Evolutionary conservation across 805 yeast genomes (phyloP), one percentile per base, ranked within the genome.

Genomic region (Candida argentea): DNA sequence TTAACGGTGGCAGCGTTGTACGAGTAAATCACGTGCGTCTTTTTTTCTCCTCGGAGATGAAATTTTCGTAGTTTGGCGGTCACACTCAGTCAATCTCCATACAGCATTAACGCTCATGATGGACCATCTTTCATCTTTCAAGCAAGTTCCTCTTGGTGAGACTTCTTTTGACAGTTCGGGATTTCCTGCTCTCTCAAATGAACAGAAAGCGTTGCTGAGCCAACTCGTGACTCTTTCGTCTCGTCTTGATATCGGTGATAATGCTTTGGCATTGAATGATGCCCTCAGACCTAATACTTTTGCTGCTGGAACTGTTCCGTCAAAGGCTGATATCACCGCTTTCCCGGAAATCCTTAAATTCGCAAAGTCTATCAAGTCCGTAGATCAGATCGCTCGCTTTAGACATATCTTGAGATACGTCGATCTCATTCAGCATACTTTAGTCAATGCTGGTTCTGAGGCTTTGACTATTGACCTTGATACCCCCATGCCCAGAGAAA

Each of bases 391-490:
- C 39, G 74, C 77, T 26, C 55, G 66, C 26, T 63, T 65, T 52
- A 81, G 96, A 69, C 96, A 89, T 56, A 65, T 89, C 34, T 58
- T 85, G 36, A 80, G 98, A 69, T 91, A 97, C 97, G 72, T 74
- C 14, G 96, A 87, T 45, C 70, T 83, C 42, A 58, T 91, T 34
- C 97, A 91, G 61, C 72, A 76, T 46, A 60, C 76, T 19, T 53
- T 73, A 38, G 65, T 69, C 27, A 65, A 65, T 10, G 70, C 77
- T 19, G 66, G 72, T 29, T 67, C 57, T 34, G 69, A 71, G 28
- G 64, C 73, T 43, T 48, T 82, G 37, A 48, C 39, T 25, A 52
- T 87, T 26, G 74, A 84, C 48, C 58, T 61, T 39, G 70, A 74
- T 41, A 60, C 74, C 24, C 76, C 65, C 37, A 61, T 84, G 27